These are phyloP conservation scores for Mycena chlorophos DNA, from an alignment of 768 basidiomycete species.

Conservation along the genomic window DNA sequence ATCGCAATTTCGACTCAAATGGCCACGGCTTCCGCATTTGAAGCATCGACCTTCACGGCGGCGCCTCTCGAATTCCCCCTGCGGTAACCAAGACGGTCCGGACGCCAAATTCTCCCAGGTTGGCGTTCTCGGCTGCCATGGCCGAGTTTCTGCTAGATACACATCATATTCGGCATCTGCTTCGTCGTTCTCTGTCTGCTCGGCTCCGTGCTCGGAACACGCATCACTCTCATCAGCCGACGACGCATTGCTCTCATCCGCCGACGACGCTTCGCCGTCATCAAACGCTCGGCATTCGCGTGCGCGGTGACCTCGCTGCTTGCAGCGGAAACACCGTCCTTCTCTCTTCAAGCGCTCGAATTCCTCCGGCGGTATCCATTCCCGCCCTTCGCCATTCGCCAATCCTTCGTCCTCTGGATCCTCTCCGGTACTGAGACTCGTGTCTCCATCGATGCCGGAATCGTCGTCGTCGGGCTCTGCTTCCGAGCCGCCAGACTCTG, in stretches of 20 bases:
- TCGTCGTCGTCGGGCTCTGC: not conserved
- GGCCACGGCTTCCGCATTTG: not conserved
- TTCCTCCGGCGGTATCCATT: not conserved
- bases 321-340: not conserved
- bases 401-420: not conserved
- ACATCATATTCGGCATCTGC: not conserved
- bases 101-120: not conserved
- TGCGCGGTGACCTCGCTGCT: not conserved
- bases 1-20: not conserved
- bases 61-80: not conserved
- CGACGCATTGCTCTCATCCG: not conserved
- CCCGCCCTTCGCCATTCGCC: not conserved
- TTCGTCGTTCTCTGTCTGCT: not conserved
- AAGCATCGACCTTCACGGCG: not conserved
- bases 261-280: not conserved
- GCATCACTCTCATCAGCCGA: not conserved
- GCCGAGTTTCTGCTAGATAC: not conserved
- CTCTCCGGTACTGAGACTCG: not conserved
- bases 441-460: not conserved
- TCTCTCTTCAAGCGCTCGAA: too few species aligned
- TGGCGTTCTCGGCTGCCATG: not conserved
- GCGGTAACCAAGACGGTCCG: not conserved
- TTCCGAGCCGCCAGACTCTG: not conserved
- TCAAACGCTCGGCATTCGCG: not conserved
- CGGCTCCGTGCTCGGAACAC: not conserved